Conservation (phyloP, 257 asterid genomes). For the Solanum etuberosum region DNA sequence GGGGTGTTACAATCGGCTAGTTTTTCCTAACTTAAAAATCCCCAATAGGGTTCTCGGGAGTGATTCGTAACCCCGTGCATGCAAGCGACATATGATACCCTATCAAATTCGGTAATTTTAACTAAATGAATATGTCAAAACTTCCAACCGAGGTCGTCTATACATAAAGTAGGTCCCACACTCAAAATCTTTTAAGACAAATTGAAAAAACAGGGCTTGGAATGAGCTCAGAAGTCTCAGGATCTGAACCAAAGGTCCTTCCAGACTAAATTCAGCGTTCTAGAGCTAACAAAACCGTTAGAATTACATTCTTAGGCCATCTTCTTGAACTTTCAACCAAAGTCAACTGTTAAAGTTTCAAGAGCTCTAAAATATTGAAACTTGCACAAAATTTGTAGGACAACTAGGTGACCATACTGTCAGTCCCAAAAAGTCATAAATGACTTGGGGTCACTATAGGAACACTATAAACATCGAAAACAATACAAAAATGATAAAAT, state of each 20-base stretch:
- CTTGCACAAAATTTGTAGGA: neutral
- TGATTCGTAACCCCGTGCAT: neutral
- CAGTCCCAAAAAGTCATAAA: neutral
- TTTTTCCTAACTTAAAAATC: neutral
- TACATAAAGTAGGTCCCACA: neutral
- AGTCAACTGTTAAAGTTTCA: neutral
- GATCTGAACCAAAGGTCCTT: neutral
- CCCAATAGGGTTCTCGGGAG: neutral
- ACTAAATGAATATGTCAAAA: neutral
- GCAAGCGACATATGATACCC: neutral
- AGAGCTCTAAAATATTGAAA: neutral
- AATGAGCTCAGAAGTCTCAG: too few species aligned
- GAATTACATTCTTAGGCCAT: neutral
- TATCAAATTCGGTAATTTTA: too few species aligned
- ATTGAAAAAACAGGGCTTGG: neutral
- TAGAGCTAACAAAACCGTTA: too few species aligned
- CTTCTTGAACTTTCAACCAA: neutral
- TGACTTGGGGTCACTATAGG: neutral
- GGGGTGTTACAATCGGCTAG: too few species aligned
- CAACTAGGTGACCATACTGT: neutral
- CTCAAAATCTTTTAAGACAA: neutral
- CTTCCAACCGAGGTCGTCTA: neutral
- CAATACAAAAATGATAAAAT: neutral
- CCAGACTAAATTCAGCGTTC: neutral
- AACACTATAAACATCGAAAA: too few species aligned